These are phyloP conservation scores for Aspergillus sp. DNA, from an alignment of 2,329 filamentous ascomycete genomes.

Conservation along the genomic window DNA sequence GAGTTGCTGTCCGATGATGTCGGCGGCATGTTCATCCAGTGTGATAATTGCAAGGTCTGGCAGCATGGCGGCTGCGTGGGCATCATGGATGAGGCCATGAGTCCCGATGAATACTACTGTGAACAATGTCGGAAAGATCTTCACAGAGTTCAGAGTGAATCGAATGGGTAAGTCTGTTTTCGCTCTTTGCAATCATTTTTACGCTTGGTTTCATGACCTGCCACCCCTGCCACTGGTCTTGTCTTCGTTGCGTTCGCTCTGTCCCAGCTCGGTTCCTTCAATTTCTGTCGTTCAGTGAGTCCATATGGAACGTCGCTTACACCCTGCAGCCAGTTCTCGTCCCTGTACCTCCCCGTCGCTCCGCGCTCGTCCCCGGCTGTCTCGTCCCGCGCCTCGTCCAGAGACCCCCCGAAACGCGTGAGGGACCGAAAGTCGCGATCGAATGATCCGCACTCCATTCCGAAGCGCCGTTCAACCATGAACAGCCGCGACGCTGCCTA, in stretches of 20 bases:
- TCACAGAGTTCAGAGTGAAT: slow-evolving; percentile 70
- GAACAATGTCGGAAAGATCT: slow-evolving; percentile 88
- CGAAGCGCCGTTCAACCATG: slow-evolving; percentile 90
- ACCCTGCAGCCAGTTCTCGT: slow-evolving; percentile 48
- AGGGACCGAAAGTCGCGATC: slow-evolving; percentile 38
- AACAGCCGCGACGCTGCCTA: slow-evolving; percentile 93
- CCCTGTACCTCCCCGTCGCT: slow-evolving; percentile 53
- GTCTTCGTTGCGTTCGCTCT: too few species aligned
- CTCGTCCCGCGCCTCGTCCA: slow-evolving; percentile 36
- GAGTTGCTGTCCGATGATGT: slow-evolving; percentile 66
- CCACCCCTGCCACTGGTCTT: not conserved
- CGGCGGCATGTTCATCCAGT: slow-evolving; percentile 94
- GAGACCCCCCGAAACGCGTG: slow-evolving; percentile 28
- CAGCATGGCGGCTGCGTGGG: slow-evolving; percentile 97
- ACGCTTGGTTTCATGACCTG: not conserved
- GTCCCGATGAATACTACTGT: slow-evolving; percentile 96
- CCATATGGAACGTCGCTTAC: slow-evolving; percentile 21
- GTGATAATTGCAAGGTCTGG: slow-evolving; percentile 96
- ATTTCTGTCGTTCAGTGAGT: not conserved
- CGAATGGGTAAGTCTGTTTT: slow-evolving; percentile 64
- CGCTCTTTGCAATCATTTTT: slow-evolving; percentile 1
- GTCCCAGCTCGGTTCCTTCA: not conserved
- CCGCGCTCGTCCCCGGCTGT: slow-evolving; percentile 36
- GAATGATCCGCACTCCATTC: slow-evolving; percentile 48
- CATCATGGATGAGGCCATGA: slow-evolving; percentile 86